Base-by-base conservation (phyloP, 768 basidiomycete genomes). In the Pisolithus sp. region DNA sequence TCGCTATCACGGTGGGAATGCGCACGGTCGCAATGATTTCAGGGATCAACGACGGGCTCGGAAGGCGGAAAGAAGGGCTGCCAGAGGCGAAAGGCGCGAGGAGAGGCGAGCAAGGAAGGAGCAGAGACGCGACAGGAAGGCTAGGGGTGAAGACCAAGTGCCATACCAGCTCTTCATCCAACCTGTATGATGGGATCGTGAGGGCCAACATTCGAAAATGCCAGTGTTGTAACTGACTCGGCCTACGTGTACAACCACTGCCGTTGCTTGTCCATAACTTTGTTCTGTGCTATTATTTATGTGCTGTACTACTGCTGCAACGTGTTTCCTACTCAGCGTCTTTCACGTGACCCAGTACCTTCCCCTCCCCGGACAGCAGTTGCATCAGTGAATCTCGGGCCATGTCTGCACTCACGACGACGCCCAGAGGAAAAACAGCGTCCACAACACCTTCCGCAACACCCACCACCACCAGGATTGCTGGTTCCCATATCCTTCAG, bases 401-500 rank as follows among this genome's bases (percentile, higher is more conserved):
- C 50, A 73, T 73, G 73, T 64, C 73, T 55, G 50, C 61, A 0
- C 59, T 64, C 5, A 66, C 71, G 9, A 53, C 64, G 4, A 76
- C 74, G 34, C 68, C 67, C 41, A 66, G 59, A 31, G 58, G 57
- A 3, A 59, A 57, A n/a, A 46, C 57, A 9, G 49, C 54, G 36
- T 49, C 38, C 5, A 41, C 52, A 43, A 50, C 59, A 5, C 67
- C 65, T 10, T 28, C 77, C 36, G 73, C 76, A 17, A 86, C 86
- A 13, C 83, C 85, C 36, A 78, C 80, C 40, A 72, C 78, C 5
- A 57, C 78, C 5, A 81, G 83, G 20, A 65, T 82, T 8, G 62
- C 75, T 18, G 67, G 72, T 4, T 70, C 71, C 13, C 75, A 69
- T 56, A 60, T 71, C n/a, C 68, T 85, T 8, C 83, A 87, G 54